Evolutionary conservation across 495 filamentous ascomycete genomes (phyloP), one percentile per base, ranked within the genome.

Genomic region (Aspergillus biplanus): DNA sequence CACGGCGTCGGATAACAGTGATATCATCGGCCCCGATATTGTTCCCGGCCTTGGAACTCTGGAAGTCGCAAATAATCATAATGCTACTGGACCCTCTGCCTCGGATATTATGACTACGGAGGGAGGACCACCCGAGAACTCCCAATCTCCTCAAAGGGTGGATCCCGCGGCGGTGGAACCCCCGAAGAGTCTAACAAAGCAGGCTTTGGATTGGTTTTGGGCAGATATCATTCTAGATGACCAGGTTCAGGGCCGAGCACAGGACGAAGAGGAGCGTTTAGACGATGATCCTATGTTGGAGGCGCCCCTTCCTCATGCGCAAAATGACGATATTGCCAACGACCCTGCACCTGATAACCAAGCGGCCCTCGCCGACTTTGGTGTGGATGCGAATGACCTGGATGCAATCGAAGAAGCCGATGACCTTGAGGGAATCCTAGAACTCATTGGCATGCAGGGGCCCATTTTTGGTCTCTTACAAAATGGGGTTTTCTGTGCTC

Each of bases 371-470:
- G 77, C 74, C 33, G 77, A 81, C 58, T 82, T 78, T 31, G 86
- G 78, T 9, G 49, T 84, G 34, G 86, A 90, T 68, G 72, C 80
- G 6, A 88, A 90, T 55, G 83, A 86, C 57, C 67, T 76, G 50
- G 85, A 87, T 64, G 84, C 77, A 37, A 75, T 85, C 37, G 95
- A 98, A 57, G 93, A 96, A 65, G 92, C 89, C 9, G 95, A 99
- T 75, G 95, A 99, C 67, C 86, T 99, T n/a, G 95, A 99, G 72
- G 95, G 95, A 6, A 91, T 99, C 53, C 84, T 98, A 80, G 95
- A 99, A 71, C 84, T 99, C 11, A 88, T 99, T 37, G 95, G 95
- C 53, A 95, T 99, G 90, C 91, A 96, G 67, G 95, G 95, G 0
- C 96, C 96, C 2, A 79, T 98, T 4, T 88, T 89, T 39, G 92